Conservation (phyloP, 306 rosid species). For the Echinosophora koreensis region DNA sequence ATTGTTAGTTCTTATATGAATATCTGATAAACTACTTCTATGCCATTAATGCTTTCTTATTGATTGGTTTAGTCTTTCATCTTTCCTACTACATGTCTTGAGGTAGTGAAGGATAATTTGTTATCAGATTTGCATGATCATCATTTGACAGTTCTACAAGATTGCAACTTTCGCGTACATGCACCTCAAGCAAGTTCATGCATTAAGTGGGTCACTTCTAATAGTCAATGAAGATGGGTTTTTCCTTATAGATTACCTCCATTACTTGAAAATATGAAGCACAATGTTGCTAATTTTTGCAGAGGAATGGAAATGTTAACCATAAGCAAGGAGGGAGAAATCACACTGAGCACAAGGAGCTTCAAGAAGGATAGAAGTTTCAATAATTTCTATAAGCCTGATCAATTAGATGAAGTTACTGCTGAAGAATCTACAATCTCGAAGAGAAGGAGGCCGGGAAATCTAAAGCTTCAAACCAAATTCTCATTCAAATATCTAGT, state of each 20-base stretch:
- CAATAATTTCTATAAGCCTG: constrained; percentile 35
- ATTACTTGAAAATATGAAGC: constrained; percentile 15
- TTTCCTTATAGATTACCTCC: not conserved
- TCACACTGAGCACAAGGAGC: constrained; percentile 42
- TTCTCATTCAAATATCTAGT: constrained; percentile 43
- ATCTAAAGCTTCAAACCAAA: constrained; percentile 50
- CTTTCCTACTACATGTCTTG: not conserved
- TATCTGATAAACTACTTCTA: too few relatives aligned
- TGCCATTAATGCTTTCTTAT: not conserved
- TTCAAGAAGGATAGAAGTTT: constrained; percentile 37
- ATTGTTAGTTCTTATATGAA: too few relatives aligned
- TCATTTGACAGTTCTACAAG: constrained; percentile 20
- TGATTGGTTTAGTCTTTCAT: not conserved
- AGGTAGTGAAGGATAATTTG: not conserved
- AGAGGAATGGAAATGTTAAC: constrained; percentile 45
- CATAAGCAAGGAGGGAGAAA: constrained; percentile 42
- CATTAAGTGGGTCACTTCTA: constrained; percentile 7
- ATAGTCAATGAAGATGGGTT: not conserved
- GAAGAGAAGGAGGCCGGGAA: constrained; percentile 51
- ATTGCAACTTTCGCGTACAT: not conserved
- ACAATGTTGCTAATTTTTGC: constrained; percentile 8
- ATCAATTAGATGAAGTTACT: constrained; percentile 25
- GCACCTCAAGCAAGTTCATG: constrained; percentile 1
- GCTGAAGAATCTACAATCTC: constrained; percentile 38
- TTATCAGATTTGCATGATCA: not conserved